Conservation (phyloP, 2,329 filamentous ascomycete genomes). For the Trichoderma sp. region DNA sequence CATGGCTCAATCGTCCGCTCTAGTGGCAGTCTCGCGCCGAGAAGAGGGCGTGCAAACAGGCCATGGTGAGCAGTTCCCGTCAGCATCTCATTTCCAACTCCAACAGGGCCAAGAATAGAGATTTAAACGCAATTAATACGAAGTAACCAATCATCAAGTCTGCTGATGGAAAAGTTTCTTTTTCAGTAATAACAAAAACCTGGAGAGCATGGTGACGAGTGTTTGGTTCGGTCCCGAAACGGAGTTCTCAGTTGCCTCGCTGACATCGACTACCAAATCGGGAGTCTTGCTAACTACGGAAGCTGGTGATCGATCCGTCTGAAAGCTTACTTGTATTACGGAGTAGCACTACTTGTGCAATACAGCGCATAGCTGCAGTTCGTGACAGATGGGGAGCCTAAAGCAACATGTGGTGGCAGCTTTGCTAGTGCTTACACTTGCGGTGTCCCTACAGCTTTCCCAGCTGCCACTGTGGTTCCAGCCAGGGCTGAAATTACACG, state of each 20-base stretch:
- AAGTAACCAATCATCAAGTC: slow-evolving; percentile 5
- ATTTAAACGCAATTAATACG: neutral
- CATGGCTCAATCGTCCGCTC: neutral
- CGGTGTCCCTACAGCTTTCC: slow-evolving; percentile 7
- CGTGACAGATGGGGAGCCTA: slow-evolving; percentile 7
- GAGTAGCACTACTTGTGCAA: slow-evolving; percentile 10
- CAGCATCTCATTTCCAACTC: neutral
- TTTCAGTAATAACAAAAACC: neutral
- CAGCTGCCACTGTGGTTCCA: slow-evolving; percentile 15
- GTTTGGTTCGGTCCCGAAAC: neutral
- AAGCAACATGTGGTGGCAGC: slow-evolving; percentile 11
- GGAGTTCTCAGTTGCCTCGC: neutral
- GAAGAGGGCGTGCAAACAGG: neutral
- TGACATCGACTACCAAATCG: neutral
- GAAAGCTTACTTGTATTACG: slow-evolving; percentile 3
- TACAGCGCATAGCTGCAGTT: slow-evolving; percentile 18
- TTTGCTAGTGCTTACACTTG: slow-evolving; percentile 17
- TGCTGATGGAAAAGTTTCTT: neutral
- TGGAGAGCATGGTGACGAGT: neutral
- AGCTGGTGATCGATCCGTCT: slow-evolving; percentile 15
- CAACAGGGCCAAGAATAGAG: neutral
- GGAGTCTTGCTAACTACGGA: slow-evolving; percentile 5
- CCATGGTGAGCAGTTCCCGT: neutral
- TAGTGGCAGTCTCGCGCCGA: neutral
- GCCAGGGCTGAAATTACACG: slow-evolving; percentile 17